Conservation (phyloP, 805 yeast species). For the Cyberlindnera xylosilytica region DNA sequence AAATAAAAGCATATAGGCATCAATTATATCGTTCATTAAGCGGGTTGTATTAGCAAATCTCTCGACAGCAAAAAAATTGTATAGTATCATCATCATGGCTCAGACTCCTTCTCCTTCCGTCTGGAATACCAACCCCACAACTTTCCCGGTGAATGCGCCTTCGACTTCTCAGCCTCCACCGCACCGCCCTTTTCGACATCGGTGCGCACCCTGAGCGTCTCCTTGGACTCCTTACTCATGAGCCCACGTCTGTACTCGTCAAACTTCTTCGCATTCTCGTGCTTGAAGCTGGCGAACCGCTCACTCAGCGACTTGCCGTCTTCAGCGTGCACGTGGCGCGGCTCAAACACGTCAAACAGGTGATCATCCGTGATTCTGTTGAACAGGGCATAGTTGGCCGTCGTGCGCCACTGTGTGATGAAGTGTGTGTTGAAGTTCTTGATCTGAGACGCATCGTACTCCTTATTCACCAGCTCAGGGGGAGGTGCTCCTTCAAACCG, state of each 20-base stretch:
- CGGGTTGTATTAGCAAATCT: no score
- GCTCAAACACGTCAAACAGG: slow-evolving; percentile 58
- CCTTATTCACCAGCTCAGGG: slow-evolving; percentile 26
- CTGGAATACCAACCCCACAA: slow-evolving; percentile 22
- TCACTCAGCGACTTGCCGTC: slow-evolving; percentile 22
- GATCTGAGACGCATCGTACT: slow-evolving; percentile 32
- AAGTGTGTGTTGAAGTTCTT: slow-evolving; percentile 43
- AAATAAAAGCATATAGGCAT: not conserved
- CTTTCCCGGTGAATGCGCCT: slow-evolving; percentile 17
- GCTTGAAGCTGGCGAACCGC: slow-evolving; percentile 30
- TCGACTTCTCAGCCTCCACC: slow-evolving; percentile 2
- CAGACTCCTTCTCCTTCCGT: slow-evolving; percentile 8
- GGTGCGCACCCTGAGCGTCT: slow-evolving; percentile 1
- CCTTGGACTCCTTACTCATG: slow-evolving; percentile 9
- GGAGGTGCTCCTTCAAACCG: slow-evolving; percentile 36
- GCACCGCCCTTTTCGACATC: slow-evolving; percentile 5
- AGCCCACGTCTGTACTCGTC: slow-evolving; percentile 20
- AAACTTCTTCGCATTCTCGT: slow-evolving; percentile 27
- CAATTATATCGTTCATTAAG: not conserved
- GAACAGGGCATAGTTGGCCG: slow-evolving; percentile 55
- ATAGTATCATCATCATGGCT: not conserved
- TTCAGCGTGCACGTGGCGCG: slow-evolving; percentile 35
- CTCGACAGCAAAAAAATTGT: no score
- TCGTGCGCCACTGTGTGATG: slow-evolving; percentile 49
- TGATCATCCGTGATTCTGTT: slow-evolving; percentile 62